Evolutionary conservation across 306 rosid species (phyloP).

Genomic region (Senna tora): DNA sequence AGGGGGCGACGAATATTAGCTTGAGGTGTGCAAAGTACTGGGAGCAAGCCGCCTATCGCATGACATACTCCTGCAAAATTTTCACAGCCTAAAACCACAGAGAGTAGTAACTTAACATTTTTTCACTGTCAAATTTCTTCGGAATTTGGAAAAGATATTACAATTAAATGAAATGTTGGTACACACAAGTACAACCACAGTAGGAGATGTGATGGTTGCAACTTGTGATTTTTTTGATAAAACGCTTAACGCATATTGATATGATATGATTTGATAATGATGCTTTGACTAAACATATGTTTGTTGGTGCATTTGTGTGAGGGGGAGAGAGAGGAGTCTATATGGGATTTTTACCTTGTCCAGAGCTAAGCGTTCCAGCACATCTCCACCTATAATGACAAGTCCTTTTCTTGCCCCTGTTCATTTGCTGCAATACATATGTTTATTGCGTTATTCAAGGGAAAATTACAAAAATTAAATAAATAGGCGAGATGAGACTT

Average conservation of each 20-base stretch:
- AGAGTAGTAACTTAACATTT: too few species aligned
- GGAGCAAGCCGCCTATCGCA: too few species aligned
- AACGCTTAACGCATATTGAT: neutral
- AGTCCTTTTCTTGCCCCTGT: constrained; percentile 98
- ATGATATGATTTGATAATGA: neutral
- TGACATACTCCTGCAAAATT: neutral
- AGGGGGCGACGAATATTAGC: too few species aligned
- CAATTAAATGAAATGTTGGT: too few species aligned
- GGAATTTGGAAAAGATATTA: too few species aligned
- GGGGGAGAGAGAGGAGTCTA: constrained; percentile 18
- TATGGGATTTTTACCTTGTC: constrained; percentile 72
- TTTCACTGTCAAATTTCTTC: too few species aligned
- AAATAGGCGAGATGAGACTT: constrained; percentile 19
- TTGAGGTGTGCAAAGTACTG: too few species aligned
- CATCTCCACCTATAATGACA: constrained; percentile 95
- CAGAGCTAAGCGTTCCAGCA: constrained; percentile 84
- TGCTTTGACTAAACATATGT: constrained; percentile 3
- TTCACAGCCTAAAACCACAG: too few species aligned
- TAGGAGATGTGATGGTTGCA: too few species aligned
- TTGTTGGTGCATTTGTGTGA: neutral
- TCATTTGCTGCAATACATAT: constrained; percentile 37
- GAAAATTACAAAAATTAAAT: too few species aligned
- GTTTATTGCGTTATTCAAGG: constrained; percentile 1
- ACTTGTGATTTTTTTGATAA: neutral
- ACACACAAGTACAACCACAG: too few species aligned